These are phyloP conservation scores for Dendrostoma leiphaemia DNA, from an alignment of 2,329 filamentous ascomycete genomes.

Conservation along the genomic window DNA sequence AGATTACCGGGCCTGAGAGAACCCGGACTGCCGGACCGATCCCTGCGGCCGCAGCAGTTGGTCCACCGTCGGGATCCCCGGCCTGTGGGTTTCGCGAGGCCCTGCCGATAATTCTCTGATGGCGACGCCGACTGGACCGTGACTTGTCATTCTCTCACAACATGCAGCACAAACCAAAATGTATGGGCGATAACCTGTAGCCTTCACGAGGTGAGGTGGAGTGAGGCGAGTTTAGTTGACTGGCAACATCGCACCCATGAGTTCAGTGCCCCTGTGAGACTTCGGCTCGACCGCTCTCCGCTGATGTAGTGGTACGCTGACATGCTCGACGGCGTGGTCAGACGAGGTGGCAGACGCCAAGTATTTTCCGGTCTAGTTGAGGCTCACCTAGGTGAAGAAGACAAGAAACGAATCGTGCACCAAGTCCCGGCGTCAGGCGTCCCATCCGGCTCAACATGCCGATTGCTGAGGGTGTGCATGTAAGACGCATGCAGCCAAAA, in stretches of 20 bases:
- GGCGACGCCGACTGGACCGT: not conserved
- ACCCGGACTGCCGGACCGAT: not conserved
- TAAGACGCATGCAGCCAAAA: not conserved
- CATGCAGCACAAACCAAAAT: not conserved
- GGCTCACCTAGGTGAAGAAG: not conserved
- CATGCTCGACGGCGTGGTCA: too few species aligned
- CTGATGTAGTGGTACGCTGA: too few species aligned
- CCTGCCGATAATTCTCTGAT: not conserved
- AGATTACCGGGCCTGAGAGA: constrained; percentile 9
- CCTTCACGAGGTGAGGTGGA: too few species aligned
- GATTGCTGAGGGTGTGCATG: not conserved
- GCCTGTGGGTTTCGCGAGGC: not conserved
- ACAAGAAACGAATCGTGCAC: not conserved
- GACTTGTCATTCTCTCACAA: not conserved
- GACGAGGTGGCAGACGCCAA: too few species aligned
- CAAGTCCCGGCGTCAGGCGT: not conserved
- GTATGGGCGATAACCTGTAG: too few species aligned
- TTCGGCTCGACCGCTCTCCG: not conserved
- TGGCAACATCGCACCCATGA: not conserved
- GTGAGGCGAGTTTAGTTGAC: not conserved
- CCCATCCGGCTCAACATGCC: not conserved
- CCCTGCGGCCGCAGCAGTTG: not conserved
- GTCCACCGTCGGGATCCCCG: constrained; percentile 3
- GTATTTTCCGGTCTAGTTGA: too few species aligned
- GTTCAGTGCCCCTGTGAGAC: not conserved